Evolutionary conservation across 257 asterid genomes (phyloP), one percentile per base, ranked within the genome.

Genomic region (Salvia splendens): DNA sequence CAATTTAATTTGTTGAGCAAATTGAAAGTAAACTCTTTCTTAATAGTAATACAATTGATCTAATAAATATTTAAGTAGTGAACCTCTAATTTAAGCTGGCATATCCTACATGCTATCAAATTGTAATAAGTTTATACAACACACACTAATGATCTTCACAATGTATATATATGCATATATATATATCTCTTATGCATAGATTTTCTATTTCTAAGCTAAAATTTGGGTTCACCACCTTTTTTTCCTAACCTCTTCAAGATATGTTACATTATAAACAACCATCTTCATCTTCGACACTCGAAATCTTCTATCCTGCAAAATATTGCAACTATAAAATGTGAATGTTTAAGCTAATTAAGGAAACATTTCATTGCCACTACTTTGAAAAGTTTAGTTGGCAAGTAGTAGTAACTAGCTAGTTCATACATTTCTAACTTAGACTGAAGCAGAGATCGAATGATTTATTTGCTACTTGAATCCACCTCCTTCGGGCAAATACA

Each of bases 181-280:
- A 54, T 55, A 48, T 45, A 43, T 42, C 73, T 43, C 64, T 54
- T 40, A 42, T 67, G 42, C 62, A 36, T 38, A 36, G 12, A 47
- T 28, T 46, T 42, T 30, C 7, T 33, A 38, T 54, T 47, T 47
- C 67, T 47, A 69, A 47, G 58, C 54, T 51, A 40, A 62, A 62
- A 28, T 15, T 14, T 53, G 59, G 14, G 53, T 45, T 64, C 56
- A 33, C 58, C n/a, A 46, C 8, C 35, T 16, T 35, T 35, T 48
- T 48, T 0, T 24, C 30, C 28, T 67, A 51, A 41, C 17, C 16
- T 49, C 55, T 71, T 38, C 52, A 61, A 55, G 14, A 52, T 62
- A 55, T 62, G 55, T 16, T 64, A 72, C 71, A 72, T 5, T 47
- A 38, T 15, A 6, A 14, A 38, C 2, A 7, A 40, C 12, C 35